Base-by-base conservation (phyloP, 2,329 filamentous ascomycete genomes). In the Trichoderma endophyticum region DNA sequence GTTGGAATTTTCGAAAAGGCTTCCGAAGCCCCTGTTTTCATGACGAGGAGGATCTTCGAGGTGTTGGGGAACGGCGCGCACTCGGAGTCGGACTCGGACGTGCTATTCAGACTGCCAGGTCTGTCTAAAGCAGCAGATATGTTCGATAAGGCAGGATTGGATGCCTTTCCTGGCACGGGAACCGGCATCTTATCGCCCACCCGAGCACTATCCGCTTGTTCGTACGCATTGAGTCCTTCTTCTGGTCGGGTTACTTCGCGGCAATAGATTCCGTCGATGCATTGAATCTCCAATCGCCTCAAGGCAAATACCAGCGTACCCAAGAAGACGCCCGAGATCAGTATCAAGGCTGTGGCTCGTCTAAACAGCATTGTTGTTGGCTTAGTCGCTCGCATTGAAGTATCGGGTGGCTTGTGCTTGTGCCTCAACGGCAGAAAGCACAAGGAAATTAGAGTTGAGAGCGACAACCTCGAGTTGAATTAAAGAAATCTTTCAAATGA, bases 21-120 rank as follows among this genome's bases (percentile, higher is more conserved):
- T 76, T 89, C 87, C 51, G 85, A 86, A 3, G 87, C 86, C 43
- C 87, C 87, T 4, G 88, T 89, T 80, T 89, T 89, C 79, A 90
- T 84, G 61, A 89, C 79, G 30, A 89, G 79, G 32, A 86, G 79
- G 39, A 87, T 81, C 73, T 83, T 82, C 59, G 83, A 83, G 12
- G 82, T 83, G 71, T 85, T 81, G 12, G 84, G 83, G 62, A 86
- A 83, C 61, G 75, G 73, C 26, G 78, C 79, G 77, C 83, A 84
- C 6, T 79, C 66, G 57, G 78, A 76, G 43, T 80, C 24, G 57
- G 78, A 76, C 51, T 80, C 24, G 7, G 32, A 6, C 9, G 7
- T 34, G 34, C 30, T 60, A 15, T 51, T 60, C 6, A 24, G 48
- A 28, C 34, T 56, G 14, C 21, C 18, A 15, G 24, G 3, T 9